phyloP scores from a whole-genome alignment of 495 filamentous ascomycete genomes.

The Penicillium crystallinum region DNA sequence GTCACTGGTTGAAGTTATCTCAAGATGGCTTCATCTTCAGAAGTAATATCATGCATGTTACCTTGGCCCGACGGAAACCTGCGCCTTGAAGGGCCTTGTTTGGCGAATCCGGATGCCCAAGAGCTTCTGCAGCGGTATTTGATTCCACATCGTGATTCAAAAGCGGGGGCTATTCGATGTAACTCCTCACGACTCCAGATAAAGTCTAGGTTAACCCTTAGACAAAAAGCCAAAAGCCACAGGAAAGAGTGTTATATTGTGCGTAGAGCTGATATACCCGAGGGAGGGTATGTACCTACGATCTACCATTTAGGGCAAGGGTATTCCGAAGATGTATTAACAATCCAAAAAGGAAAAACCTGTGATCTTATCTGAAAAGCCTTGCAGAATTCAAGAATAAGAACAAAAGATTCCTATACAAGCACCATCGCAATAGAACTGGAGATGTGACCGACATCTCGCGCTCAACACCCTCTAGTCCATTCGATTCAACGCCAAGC shows the following conservation, averaged over 20 bases:
- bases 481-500: slow-evolving; percentile 12
- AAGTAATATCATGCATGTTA: background rate
- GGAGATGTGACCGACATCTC: background rate
- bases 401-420: background rate
- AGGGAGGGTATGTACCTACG: too few relatives aligned
- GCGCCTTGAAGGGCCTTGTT: slow-evolving; percentile 1
- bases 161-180: background rate
- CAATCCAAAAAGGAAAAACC: too few relatives aligned
- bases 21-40: background rate
- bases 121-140: background rate
- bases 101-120: slow-evolving; percentile 1
- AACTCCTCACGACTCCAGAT: slow-evolving; percentile 1
- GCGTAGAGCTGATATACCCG: too few relatives aligned
- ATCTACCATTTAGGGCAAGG: too few relatives aligned
- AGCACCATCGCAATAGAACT: background rate
- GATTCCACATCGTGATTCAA: background rate
- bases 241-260: background rate
- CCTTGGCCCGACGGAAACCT: slow-evolving; percentile 28
- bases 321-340: too few relatives aligned
- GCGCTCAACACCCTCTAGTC: background rate
- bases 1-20: slow-evolving; percentile 10
- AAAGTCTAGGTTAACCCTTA: background rate
- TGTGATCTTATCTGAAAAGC: too few relatives aligned
- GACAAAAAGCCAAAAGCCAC: background rate
- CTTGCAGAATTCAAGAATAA: background rate